These are phyloP conservation scores for Lablab purpureus DNA, from an alignment of 306 rosid genomes.

Conservation along the genomic window DNA sequence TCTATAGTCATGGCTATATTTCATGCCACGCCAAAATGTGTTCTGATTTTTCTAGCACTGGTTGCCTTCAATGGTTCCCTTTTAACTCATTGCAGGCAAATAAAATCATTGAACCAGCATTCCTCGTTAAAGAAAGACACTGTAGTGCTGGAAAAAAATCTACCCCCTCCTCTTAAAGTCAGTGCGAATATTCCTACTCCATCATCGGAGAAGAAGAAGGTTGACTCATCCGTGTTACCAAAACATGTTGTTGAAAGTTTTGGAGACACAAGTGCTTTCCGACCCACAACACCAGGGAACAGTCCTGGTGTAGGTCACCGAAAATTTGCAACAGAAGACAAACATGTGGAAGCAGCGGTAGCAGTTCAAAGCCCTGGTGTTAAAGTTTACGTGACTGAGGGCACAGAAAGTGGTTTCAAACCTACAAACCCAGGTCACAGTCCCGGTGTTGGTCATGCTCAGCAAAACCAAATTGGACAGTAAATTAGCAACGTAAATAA, in stretches of 20 bases:
- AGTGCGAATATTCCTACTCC: not conserved
- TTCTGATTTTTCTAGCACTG: constrained; percentile 32
- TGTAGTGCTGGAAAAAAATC: not conserved
- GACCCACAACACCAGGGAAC: constrained; percentile 67
- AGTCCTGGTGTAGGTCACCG: constrained; percentile 70
- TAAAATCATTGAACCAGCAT: constrained; percentile 35
- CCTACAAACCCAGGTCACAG: constrained; percentile 59
- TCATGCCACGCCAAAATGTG: constrained; percentile 21
- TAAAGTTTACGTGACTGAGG: constrained; percentile 4
- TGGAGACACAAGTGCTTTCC: constrained; percentile 36
- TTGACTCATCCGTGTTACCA: not conserved
- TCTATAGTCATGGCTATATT: constrained; percentile 35
- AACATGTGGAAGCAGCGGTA: constrained; percentile 2
- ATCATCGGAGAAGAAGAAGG: constrained; percentile 23
- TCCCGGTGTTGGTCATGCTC: constrained; percentile 59
- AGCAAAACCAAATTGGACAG: constrained; percentile 35
- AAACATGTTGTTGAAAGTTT: not conserved
- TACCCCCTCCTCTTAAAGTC: not conserved
- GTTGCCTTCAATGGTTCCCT: constrained; percentile 29
- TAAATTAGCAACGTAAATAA: constrained; percentile 6
- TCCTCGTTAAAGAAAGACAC: not conserved
- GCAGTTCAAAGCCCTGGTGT: constrained; percentile 37
- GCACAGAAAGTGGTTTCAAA: constrained; percentile 38
- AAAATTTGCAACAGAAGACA: not conserved
- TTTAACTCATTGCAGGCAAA: constrained; percentile 35